Percentiles rank a stretch among this genome's conserved stretches.
These are phyloP conservation scores for Chytriomyces sp. DNA, from an alignment of 192 early-diverging fungal species.

Conservation along the genomic window DNA sequence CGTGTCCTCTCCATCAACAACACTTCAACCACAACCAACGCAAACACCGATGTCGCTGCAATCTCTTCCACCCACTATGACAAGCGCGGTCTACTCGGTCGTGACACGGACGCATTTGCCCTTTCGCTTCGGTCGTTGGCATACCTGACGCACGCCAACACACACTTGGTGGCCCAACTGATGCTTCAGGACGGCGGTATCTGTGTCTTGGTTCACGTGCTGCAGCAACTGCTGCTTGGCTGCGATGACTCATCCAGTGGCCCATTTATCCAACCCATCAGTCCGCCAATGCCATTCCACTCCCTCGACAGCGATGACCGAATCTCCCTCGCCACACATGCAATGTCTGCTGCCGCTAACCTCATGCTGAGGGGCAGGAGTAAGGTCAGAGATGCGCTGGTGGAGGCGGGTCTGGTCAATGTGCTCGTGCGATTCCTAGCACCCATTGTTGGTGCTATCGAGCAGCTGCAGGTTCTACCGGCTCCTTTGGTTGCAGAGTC, in stretches of 20 bases:
- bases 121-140: slow-evolving; percentile 88
- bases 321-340: slow-evolving; percentile 9
- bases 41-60: slow-evolving; percentile 13
- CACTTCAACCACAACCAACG: not conserved
- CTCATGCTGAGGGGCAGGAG: slow-evolving; percentile 84
- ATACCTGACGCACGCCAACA: slow-evolving; percentile 82
- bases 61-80: slow-evolving; percentile 70
- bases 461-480: slow-evolving; percentile 14
- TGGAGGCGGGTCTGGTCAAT: slow-evolving; percentile 82
- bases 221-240: slow-evolving; percentile 30
- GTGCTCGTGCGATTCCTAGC: slow-evolving; percentile 82
- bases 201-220: slow-evolving; percentile 82
- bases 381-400: slow-evolving; percentile 78
- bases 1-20: slow-evolving; percentile 2
- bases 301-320: not conserved
- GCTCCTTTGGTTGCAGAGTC: not conserved
- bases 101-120: slow-evolving; percentile 83
- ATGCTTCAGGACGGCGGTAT: slow-evolving; percentile 87
- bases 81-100: slow-evolving; percentile 92
- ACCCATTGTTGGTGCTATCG: slow-evolving; percentile 38
- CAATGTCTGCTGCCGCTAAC: slow-evolving; percentile 74
- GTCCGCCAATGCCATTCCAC: not conserved
- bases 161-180: slow-evolving; percentile 75
- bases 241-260: not conserved
- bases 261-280: not conserved